Conservation (phyloP, 371 early-diverging fungal genomes). For the Entomophthora muscae region DNA sequence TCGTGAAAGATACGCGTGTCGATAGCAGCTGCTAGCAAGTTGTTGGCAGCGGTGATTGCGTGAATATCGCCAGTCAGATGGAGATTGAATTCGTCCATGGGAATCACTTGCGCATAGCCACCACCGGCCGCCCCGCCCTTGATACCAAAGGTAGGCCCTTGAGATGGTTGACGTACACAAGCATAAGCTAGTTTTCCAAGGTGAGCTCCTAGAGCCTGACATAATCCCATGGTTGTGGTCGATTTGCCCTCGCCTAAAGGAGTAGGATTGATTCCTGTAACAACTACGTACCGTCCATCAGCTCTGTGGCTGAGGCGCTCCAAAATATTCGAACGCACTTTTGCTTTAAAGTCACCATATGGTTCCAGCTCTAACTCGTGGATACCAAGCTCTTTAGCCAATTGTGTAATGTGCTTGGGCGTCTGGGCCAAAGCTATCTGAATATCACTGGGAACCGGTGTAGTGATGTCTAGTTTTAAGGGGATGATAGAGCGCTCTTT, state of each 20-base stretch:
- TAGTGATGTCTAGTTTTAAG: slow-evolving; percentile 36
- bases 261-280: slow-evolving; percentile 95
- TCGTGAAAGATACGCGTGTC: slow-evolving; percentile 96
- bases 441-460: slow-evolving; percentile 57
- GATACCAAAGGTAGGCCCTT: slow-evolving; percentile 96
- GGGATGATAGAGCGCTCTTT: slow-evolving; percentile 32
- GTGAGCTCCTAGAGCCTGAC: slow-evolving; percentile 87
- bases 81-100: slow-evolving; percentile 97
- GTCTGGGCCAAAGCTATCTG: slow-evolving; percentile 76
- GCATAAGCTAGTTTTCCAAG: slow-evolving; percentile 73
- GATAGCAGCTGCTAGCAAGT: slow-evolving; percentile 88
- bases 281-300: slow-evolving; percentile 85
- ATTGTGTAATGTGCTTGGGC: slow-evolving; percentile 59
- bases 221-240: slow-evolving; percentile 85
- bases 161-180: slow-evolving; percentile 92
- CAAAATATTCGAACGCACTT: slow-evolving; percentile 62
- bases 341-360: slow-evolving; percentile 80
- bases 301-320: slow-evolving; percentile 56
- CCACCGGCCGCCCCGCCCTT: slow-evolving; percentile 98
- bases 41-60: slow-evolving; percentile 92
- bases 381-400: slow-evolving; percentile 75
- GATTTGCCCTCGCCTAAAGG: slow-evolving; percentile 97
- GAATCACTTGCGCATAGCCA: slow-evolving; percentile 93
- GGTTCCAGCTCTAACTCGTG: slow-evolving; percentile 56
- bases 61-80: slow-evolving; percentile 97